Conservation (phyloP, 441 rosid genomes). For the Populus hybrid region DNA sequence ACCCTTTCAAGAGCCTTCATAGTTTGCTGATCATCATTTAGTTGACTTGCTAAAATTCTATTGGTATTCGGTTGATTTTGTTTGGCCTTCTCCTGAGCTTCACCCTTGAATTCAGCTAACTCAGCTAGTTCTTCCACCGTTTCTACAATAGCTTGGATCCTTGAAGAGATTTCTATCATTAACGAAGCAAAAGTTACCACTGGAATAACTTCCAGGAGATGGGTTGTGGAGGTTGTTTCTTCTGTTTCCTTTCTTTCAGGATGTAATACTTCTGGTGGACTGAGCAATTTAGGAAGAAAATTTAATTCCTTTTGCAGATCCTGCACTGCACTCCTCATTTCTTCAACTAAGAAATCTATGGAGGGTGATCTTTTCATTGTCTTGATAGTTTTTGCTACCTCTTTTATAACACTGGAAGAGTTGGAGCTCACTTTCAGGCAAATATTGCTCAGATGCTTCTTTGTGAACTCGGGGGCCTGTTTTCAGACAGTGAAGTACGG, state of each 20-base stretch:
- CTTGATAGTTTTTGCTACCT: constrained; percentile 30
- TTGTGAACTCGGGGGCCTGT: constrained; percentile 36
- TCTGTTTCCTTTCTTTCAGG: constrained; percentile 15
- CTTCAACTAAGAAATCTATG: constrained; percentile 29
- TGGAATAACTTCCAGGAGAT: constrained; percentile 33
- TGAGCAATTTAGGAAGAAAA: constrained; percentile 23
- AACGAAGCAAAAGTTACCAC: constrained; percentile 32
- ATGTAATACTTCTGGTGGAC: constrained; percentile 12
- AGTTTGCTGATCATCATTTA: constrained; percentile 20
- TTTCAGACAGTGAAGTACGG: background rate
- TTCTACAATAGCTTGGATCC: constrained; percentile 31
- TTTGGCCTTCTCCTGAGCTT: constrained; percentile 13
- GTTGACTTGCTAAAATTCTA: constrained; percentile 12
- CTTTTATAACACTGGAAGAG: constrained; percentile 33
- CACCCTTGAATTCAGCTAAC: constrained; percentile 24
- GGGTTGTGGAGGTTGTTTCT: constrained; percentile 4
- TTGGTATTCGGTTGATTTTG: constrained; percentile 17
- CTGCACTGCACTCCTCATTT: constrained; percentile 33
- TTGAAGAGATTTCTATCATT: constrained; percentile 33
- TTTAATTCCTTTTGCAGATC: constrained; percentile 35
- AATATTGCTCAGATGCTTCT: constrained; percentile 28
- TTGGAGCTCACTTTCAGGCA: constrained; percentile 34
- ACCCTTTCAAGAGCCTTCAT: constrained; percentile 28
- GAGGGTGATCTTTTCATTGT: constrained; percentile 35
- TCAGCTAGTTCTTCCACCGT: constrained; percentile 32